Evolutionary conservation across 2,329 filamentous ascomycete species (phyloP).

Genomic region (Alternaria tenuissima): DNA sequence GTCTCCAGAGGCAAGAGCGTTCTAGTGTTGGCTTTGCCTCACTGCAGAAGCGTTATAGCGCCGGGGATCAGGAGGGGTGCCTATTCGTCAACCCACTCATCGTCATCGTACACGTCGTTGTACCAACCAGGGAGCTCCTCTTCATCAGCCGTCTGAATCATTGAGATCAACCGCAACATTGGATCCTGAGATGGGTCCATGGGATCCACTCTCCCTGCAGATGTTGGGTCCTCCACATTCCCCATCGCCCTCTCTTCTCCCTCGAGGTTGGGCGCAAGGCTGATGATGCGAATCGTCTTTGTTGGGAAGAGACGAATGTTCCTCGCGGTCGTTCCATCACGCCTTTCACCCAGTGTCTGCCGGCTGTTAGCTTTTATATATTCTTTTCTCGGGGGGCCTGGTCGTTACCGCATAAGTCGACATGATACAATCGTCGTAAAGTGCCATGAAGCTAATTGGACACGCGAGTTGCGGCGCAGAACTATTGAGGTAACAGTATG

Average conservation of each 20-base stretch:
- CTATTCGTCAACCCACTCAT: too few relatives aligned
- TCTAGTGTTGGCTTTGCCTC: too few relatives aligned
- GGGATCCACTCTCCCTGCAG: not conserved
- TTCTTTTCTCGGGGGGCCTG: not conserved
- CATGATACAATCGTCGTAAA: constrained; percentile 15
- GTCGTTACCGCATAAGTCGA: constrained; percentile 9
- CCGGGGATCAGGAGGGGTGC: too few relatives aligned
- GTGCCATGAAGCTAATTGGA: constrained; percentile 13
- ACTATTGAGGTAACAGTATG: constrained; percentile 3
- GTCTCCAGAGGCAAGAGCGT: too few relatives aligned
- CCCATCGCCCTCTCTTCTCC: not conserved
- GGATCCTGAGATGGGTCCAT: too few relatives aligned
- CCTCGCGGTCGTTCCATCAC: not conserved
- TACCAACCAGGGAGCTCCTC: too few relatives aligned
- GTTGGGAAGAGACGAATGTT: constrained; percentile 10
- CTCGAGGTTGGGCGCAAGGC: constrained; percentile 9
- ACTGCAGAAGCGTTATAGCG: too few relatives aligned
- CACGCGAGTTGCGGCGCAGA: constrained; percentile 4
- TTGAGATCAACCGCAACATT: too few relatives aligned
- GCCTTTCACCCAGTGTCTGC: constrained; percentile 9
- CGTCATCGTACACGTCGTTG: too few relatives aligned
- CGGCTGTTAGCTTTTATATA: not conserved
- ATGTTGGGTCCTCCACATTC: not conserved
- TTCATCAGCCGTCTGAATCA: too few relatives aligned
- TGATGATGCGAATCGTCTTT: constrained; percentile 15